A percentile compares a stretch with the other conserved stretches of the same genome.
Evolutionary conservation across 108 stramenopile species (phyloP).

Genomic region (Skeletonema tropicum): DNA sequence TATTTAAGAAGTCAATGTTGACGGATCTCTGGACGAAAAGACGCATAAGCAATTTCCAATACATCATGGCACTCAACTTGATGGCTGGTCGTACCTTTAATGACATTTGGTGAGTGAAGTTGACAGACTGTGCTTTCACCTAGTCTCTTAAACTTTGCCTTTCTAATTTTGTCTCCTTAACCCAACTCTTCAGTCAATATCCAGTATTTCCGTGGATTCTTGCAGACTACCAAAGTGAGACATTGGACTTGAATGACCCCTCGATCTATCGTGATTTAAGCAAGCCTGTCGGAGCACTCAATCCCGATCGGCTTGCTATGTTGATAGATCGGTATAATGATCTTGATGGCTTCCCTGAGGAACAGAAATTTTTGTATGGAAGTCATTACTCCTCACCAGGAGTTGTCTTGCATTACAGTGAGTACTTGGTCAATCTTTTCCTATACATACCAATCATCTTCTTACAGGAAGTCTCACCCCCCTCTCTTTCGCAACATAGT

Average conservation of each 20-base stretch:
- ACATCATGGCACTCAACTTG: conserved; percentile 90
- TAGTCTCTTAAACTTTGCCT: not conserved
- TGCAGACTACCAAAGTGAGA: conserved; percentile 80
- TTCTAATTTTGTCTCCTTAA: not conserved
- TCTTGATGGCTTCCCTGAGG: conserved; percentile 81
- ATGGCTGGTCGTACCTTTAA: conserved; percentile 96
- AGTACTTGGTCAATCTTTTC: not conserved
- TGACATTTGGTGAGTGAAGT: conserved; percentile 48
- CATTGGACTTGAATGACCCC: conserved; percentile 80
- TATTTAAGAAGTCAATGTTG: conserved; percentile 73
- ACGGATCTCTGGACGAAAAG: conserved; percentile 80
- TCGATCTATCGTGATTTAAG: conserved; percentile 87
- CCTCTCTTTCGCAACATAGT: not conserved
- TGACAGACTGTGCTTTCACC: not conserved
- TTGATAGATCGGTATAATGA: conserved; percentile 79
- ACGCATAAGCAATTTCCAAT: conserved; percentile 80
- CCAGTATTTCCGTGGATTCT: conserved; percentile 98
- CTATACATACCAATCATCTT: not conserved
- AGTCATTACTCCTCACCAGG: conserved; percentile 96
- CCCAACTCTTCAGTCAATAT: conserved; percentile 74
- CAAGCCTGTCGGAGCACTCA: conserved; percentile 94
- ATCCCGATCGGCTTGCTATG: conserved; percentile 69
- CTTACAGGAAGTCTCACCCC: not conserved
- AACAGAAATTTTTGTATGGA: conserved; percentile 90
- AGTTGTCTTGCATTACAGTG: conserved; percentile 82